These are phyloP conservation scores for Umbelopsis vinacea DNA, from an alignment of 192 early-diverging fungal genomes.

Conservation along the genomic window DNA sequence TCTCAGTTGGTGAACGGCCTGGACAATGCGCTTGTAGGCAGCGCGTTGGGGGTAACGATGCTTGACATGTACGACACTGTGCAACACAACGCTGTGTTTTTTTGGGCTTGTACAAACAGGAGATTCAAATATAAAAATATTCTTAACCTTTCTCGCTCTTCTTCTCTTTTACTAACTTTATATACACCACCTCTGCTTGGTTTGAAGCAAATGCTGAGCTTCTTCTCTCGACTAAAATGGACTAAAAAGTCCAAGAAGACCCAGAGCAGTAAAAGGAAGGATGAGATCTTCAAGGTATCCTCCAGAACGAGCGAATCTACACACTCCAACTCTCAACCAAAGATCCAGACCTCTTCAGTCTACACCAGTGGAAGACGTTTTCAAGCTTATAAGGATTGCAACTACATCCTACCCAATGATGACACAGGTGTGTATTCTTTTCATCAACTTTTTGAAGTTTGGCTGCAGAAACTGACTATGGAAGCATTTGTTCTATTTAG, in stretches of 20 bases:
- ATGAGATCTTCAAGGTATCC: background rate
- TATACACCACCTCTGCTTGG: background rate
- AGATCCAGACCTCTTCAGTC: background rate
- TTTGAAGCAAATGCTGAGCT: background rate
- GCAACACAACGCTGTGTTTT: background rate
- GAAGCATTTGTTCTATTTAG: background rate
- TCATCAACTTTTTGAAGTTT: background rate
- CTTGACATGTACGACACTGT: background rate
- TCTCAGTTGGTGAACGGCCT: no score
- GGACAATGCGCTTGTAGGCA: background rate
- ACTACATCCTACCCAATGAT: slow-evolving; percentile 55
- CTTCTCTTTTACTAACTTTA: background rate
- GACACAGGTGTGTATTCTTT: slow-evolving; percentile 35
- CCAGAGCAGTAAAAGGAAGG: background rate
- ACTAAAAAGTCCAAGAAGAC: background rate
- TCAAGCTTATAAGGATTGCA: slow-evolving; percentile 39
- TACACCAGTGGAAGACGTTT: slow-evolving; percentile 34
- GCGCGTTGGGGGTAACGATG: background rate
- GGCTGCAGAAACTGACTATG: background rate
- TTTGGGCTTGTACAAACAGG: background rate
- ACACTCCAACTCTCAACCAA: background rate
- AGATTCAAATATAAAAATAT: background rate
- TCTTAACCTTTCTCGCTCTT: no score
- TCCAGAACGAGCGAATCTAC: background rate
- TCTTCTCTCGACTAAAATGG: background rate